Base-by-base conservation (phyloP, 148 eudicot genomes). In the Vaccinium vitisidaea region DNA sequence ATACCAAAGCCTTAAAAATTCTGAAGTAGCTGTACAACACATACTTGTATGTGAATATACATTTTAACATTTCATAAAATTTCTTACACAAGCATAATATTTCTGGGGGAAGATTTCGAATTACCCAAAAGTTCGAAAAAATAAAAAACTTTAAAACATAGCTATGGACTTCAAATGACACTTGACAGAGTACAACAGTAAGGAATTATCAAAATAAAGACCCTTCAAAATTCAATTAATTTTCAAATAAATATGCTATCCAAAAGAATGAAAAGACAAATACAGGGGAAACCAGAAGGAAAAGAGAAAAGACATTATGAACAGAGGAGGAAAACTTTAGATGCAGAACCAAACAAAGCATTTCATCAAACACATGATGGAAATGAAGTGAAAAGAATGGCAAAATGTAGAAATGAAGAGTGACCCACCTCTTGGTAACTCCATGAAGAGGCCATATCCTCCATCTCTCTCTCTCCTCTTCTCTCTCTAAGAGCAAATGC, bases 351-450 rank as follows among this genome's bases (percentile, higher is more conserved):
- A 50, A 50, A 82, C 16, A 52, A 73, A 30, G 50, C 23, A 36
- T 52, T 18, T 18, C 54, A 70, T 39, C 21, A 6, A 27, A 27
- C 84, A n/a, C 63, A 69, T 8, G 30, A 50, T 56, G 9, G 56
- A 50, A 69, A 65, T 23, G 30, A 82, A 82, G 48, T 50, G 61
- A 50, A 48, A 82, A 67, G 84, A 49, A 23, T 48, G 54, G 27
- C 21, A 81, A 76, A 82, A 82, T n/a, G 16, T 43, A 69, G 49
- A 30, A 83, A 11, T 15, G 32, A 46, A 14, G 23, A 86, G 84
- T 67, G 78, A 78, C 88, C 84, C 85, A 94, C 98, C 93, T 94
- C 95, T 84, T 88, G 92, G 79, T 90, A 87, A 81, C 73, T 79
- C 93, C 92, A 94, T 19, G 93, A 56, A 85, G 88, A 87, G 61